Conservation (phyloP, 1,139 yeast genomes). For the Zygosaccharomyces sapae region DNA sequence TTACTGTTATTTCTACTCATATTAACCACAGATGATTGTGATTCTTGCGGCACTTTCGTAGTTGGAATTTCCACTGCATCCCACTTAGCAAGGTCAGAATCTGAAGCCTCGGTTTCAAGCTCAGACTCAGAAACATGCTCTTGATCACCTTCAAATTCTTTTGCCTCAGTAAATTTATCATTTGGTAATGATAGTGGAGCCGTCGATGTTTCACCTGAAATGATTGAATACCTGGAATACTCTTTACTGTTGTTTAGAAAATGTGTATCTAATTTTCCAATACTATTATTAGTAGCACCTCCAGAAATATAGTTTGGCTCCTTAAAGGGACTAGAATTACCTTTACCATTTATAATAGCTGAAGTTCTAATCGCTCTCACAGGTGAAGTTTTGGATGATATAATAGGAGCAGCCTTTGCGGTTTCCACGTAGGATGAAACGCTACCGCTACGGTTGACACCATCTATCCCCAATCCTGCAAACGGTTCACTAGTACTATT, state of each 20-base stretch:
- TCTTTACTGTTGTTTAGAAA: neutral
- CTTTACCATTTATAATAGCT: constrained; percentile 13
- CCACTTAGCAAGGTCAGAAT: neutral
- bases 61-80: neutral
- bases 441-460: constrained; percentile 5
- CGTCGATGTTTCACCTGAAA: constrained; percentile 1
- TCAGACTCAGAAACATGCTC: neutral
- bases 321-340: neutral
- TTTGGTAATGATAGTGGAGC: neutral
- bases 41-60: neutral
- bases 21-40: constrained; percentile 1
- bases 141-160: neutral
- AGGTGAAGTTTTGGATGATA: constrained; percentile 16
- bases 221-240: neutral
- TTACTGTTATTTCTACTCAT: neutral
- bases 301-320: neutral
- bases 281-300: neutral
- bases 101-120: neutral
- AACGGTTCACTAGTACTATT: constrained; percentile 6
- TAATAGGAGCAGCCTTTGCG: constrained; percentile 6
- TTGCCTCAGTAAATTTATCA: neutral
- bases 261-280: neutral
- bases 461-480: constrained; percentile 11
- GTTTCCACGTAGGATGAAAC: constrained; percentile 7
- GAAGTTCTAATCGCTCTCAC: constrained; percentile 23